Evolutionary conservation across 768 basidiomycete species (phyloP).

Genomic region (Polyporus arcularius): DNA sequence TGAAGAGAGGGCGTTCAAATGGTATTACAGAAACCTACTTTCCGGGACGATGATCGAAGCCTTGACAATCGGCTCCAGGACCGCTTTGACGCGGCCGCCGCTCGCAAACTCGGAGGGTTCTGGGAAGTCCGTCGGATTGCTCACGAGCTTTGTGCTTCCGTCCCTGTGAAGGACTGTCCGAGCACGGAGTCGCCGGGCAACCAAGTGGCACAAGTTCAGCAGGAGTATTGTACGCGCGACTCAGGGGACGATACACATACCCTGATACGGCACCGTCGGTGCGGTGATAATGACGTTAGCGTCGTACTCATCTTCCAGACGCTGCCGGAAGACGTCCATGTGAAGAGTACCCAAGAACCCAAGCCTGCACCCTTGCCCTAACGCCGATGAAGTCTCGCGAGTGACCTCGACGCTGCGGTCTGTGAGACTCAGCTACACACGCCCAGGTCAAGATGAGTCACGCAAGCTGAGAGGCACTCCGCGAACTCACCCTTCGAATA

Average conservation of each 20-base stretch:
- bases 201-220: background rate
- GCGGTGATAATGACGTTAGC: slow-evolving; percentile 94
- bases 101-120: slow-evolving; percentile 62
- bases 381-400: slow-evolving; percentile 88
- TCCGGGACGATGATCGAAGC: slow-evolving; percentile 95
- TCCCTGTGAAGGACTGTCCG: slow-evolving; percentile 73
- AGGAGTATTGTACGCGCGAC: background rate
- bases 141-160: slow-evolving; percentile 56
- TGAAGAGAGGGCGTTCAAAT: background rate
- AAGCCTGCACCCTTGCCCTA: slow-evolving; percentile 93
- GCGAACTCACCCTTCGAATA: slow-evolving; percentile 70
- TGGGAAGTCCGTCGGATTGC: slow-evolving; percentile 96
- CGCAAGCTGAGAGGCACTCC: slow-evolving; percentile 7
- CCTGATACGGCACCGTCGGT: slow-evolving; percentile 92
- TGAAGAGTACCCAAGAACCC: slow-evolving; percentile 96
- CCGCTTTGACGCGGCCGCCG: slow-evolving; percentile 60
- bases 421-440: slow-evolving; percentile 70
- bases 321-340: slow-evolving; percentile 95
- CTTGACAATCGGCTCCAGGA: slow-evolving; percentile 92
- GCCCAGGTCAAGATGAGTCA: background rate
- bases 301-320: slow-evolving; percentile 95
- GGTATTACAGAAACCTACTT: slow-evolving; percentile 45
- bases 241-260: slow-evolving; percentile 38
- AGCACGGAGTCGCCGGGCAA: slow-evolving; percentile 7
- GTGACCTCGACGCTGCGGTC: slow-evolving; percentile 90